These are phyloP conservation scores for Salmacisia buchloeana DNA, from an alignment of 1,284 basidiomycete genomes.

Conservation along the genomic window DNA sequence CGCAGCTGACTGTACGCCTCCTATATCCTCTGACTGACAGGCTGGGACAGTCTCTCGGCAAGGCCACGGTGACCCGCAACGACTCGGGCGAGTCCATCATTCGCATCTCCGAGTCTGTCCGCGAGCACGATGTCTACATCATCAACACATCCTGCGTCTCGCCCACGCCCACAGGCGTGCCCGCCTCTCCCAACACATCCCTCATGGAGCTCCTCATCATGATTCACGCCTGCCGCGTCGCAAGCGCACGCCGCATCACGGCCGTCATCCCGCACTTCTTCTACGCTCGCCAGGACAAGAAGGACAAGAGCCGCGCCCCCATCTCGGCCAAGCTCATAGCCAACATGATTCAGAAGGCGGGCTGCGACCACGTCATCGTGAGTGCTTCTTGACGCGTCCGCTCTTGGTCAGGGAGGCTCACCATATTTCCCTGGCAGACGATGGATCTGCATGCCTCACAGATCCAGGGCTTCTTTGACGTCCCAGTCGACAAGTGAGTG, in stretches of 20 bases:
- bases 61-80: slow-evolving; percentile 72
- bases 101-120: slow-evolving; percentile 87
- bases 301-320: slow-evolving; percentile 97
- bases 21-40: slow-evolving; percentile 7
- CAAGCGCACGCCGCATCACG: slow-evolving; percentile 86
- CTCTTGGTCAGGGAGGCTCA: background rate
- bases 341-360: slow-evolving; percentile 96
- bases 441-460: slow-evolving; percentile 51
- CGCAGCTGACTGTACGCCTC: background rate
- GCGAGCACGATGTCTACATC: slow-evolving; percentile 98
- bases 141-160: slow-evolving; percentile 86
- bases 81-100: slow-evolving; percentile 89
- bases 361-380: slow-evolving; percentile 97
- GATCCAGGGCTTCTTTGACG: slow-evolving; percentile 91
- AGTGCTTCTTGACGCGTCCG: slow-evolving; percentile 51
- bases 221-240: slow-evolving; percentile 92
- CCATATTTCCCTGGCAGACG: slow-evolving; percentile 50
- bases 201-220: slow-evolving; percentile 98
- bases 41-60: slow-evolving; percentile 43
- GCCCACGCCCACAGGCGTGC: slow-evolving; percentile 32
- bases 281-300: slow-evolving; percentile 73
- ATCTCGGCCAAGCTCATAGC: slow-evolving; percentile 98
- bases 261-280: slow-evolving; percentile 62
- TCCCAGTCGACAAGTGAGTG: slow-evolving; percentile 89
- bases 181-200: slow-evolving; percentile 57